Conservation (phyloP, 306 rosid species). For the Trifolium fragiferum region DNA sequence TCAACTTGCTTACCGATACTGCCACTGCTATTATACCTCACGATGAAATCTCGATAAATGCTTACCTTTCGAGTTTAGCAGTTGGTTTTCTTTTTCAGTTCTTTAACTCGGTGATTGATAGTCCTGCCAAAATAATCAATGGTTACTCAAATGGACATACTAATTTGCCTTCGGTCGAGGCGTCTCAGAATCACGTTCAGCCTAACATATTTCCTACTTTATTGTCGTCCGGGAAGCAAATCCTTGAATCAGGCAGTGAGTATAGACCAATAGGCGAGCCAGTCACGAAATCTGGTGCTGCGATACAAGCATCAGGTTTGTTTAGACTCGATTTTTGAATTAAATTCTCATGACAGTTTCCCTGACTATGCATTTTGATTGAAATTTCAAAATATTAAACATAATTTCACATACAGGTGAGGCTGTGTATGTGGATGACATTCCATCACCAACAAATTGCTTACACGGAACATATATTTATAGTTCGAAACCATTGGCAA, state of each 20-base stretch:
- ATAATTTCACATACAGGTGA: constrained; percentile 59
- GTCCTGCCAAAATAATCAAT: constrained; percentile 37
- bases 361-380: background rate
- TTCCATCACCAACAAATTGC: constrained; percentile 81
- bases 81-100: constrained; percentile 80
- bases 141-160: constrained; percentile 36
- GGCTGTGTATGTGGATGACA: constrained; percentile 90
- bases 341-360: background rate
- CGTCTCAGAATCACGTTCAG: constrained; percentile 35
- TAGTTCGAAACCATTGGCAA: constrained; percentile 77
- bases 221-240: constrained; percentile 70
- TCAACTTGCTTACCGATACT: constrained; percentile 54
- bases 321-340: constrained; percentile 23
- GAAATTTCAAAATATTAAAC: too few relatives aligned
- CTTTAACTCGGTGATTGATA: constrained; percentile 56
- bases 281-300: constrained; percentile 69
- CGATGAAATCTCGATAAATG: constrained; percentile 54
- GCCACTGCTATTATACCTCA: constrained; percentile 52
- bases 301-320: constrained; percentile 86
- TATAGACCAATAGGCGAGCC: constrained; percentile 78
- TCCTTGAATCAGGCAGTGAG: constrained; percentile 48
- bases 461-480: constrained; percentile 75
- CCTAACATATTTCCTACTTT: constrained; percentile 42
- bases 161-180: background rate
- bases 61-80: constrained; percentile 80